Base-by-base conservation (phyloP, 495 filamentous ascomycete species). In the Penicillium diatomitis region DNA sequence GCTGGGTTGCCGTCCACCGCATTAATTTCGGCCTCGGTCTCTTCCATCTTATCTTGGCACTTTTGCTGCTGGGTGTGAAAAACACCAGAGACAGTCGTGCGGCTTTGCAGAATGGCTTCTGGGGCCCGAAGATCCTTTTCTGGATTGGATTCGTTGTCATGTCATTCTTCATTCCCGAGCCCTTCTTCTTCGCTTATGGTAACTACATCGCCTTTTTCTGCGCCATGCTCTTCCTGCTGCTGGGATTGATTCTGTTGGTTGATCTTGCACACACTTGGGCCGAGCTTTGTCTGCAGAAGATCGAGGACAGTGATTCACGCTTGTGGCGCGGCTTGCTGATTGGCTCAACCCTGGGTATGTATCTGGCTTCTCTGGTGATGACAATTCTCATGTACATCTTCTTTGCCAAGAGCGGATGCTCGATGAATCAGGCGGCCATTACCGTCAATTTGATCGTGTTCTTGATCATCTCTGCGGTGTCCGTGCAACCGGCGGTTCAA, bases 211-310 rank as follows among this genome's bases (percentile, higher is more conserved):
- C 92, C 38, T 79, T 95, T 46, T 67, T 87, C 44, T 84, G 87
- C 54, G 92, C 92, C 40, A 92, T 95, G 75, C 75, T 96, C 35
- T 98, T 98, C 78, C 77, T 98, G 7, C 78, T 98, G 3, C 78
- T 98, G 38, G 92, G 92, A 30, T 75, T 98, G 47, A 87, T 97
- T 46, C 80, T 98, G 27, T 72, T 98, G 37, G 91, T 98, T 34
- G 92, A 98, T 51, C 79, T 98, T 47, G 92, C 92, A 5, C 94
- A 98, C 63, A 86, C 86, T n/a, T 97, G 91, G 89, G 92, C 92
- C 12, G 92, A 98, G 65, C 85, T 91, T 60, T 97, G 94, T 64
- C 77, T 97, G 41, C 80, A 84, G 54, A 89, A 92, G 73, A 96
- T 98, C 53, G 94, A 97, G 57, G 80, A 87, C 38, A 82, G 77